Conservation (phyloP, 2,329 filamentous ascomycete species). For the Penicillium sp. region DNA sequence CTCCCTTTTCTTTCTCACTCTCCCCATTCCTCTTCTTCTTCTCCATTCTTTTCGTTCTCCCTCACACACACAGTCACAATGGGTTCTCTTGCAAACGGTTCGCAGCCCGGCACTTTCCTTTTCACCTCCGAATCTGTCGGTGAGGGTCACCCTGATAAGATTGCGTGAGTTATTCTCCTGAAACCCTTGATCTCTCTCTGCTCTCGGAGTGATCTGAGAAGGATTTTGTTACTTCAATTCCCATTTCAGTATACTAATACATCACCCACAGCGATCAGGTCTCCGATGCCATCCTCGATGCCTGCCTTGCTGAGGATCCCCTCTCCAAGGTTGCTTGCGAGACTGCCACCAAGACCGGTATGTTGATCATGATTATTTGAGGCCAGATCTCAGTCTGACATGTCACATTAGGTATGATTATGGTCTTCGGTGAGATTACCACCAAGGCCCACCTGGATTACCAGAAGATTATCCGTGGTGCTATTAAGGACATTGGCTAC, state of each 20-base stretch:
- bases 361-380: constrained; percentile 18
- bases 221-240: not conserved
- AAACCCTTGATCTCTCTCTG: not conserved
- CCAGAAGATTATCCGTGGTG: constrained; percentile 91
- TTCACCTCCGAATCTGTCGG: constrained; percentile 90
- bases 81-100: constrained; percentile 55
- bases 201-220: not conserved
- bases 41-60: constrained; percentile 21
- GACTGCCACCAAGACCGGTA: constrained; percentile 98
- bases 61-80: constrained; percentile 51
- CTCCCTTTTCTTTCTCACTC: constrained; percentile 29
- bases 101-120: constrained; percentile 66
- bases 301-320: constrained; percentile 89
- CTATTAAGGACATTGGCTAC: constrained; percentile 99
- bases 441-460: constrained; percentile 95
- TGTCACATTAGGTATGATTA: constrained; percentile 68
- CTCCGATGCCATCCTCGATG: constrained; percentile 97
- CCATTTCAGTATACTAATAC: constrained; percentile 13
- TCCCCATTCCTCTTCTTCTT: constrained; percentile 13
- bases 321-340: constrained; percentile 99
- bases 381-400: constrained; percentile 18
- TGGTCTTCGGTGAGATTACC: constrained; percentile 98
- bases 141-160: constrained; percentile 94
- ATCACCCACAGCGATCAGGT: constrained; percentile 71
- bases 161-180: constrained; percentile 57